phyloP scores from a whole-genome alignment of 495 filamentous ascomycete genomes.

The Penicillium canescens region DNA sequence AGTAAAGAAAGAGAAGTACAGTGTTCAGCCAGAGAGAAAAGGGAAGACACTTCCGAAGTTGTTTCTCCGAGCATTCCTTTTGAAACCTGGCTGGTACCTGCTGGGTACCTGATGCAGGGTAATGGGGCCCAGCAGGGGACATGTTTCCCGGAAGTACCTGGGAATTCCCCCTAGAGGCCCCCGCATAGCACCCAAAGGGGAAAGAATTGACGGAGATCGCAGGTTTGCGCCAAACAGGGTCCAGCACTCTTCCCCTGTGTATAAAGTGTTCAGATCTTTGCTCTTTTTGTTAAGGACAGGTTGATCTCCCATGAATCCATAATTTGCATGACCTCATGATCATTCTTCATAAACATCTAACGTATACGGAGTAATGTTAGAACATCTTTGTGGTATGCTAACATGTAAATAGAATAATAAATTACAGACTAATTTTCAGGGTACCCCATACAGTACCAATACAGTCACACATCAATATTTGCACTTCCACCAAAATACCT shows the following conservation, averaged over 20 bases:
- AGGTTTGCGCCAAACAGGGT: conserved; percentile 21
- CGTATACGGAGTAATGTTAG: background rate
- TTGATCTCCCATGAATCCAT: conserved; percentile 2
- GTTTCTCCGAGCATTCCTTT: conserved; percentile 9
- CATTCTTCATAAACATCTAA: background rate
- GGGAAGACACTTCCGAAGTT: background rate
- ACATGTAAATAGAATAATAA: too few species aligned
- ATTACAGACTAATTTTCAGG: too few species aligned
- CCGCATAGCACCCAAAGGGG: conserved; percentile 18
- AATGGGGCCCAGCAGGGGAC: background rate
- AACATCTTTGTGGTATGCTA: conserved; percentile 1
- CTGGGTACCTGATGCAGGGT: conserved; percentile 5
- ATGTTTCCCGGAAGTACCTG: conserved; percentile 10
- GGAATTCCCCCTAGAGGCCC: conserved; percentile 16
- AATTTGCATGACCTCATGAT: conserved; percentile 7
- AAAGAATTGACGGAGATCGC: conserved; percentile 18
- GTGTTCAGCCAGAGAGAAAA: background rate
- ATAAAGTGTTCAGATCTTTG: conserved; percentile 2
- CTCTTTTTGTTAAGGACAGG: conserved; percentile 4
- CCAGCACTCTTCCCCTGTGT: background rate
- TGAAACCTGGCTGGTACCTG: conserved; percentile 7
- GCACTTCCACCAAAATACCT: too few species aligned
- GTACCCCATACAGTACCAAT: too few species aligned
- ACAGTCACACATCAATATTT: too few species aligned
- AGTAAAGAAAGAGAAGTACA: background rate